Conservation (phyloP, 139 green algal genomes). For the Nannochloris sp. region DNA sequence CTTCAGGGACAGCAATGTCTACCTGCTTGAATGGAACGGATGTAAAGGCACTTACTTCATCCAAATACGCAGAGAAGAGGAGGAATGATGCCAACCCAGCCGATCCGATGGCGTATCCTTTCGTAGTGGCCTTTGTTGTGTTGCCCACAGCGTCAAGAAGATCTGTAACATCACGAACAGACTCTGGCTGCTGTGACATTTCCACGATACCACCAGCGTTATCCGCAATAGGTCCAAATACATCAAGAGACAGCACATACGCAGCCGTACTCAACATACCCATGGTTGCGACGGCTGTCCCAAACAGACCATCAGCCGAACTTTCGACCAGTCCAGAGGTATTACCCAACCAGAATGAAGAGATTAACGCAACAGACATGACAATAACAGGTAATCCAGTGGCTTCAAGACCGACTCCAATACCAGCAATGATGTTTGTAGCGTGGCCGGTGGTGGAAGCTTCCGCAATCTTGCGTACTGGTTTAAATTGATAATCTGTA, state of each 20-base stretch:
- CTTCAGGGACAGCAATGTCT: constrained; percentile 48
- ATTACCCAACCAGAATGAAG: constrained; percentile 46
- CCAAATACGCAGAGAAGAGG: constrained; percentile 46
- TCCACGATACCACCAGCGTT: constrained; percentile 74
- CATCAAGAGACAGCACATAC: constrained; percentile 56
- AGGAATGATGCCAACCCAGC: constrained; percentile 49
- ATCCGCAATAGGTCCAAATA: constrained; percentile 64
- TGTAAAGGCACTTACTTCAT: constrained; percentile 35
- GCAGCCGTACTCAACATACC: constrained; percentile 60
- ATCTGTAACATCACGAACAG: constrained; percentile 56
- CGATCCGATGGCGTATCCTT: constrained; percentile 65
- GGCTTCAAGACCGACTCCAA: constrained; percentile 52
- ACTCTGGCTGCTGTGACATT: constrained; percentile 45
- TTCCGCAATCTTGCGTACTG: constrained; percentile 23
- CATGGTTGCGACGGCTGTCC: constrained; percentile 36
- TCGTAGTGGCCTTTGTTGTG: constrained; percentile 61
- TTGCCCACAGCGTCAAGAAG: constrained; percentile 38
- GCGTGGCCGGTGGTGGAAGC: constrained; percentile 25
- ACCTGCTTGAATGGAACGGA: constrained; percentile 15
- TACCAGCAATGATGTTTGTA: constrained; percentile 46
- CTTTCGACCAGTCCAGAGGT: constrained; percentile 32
- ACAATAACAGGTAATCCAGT: constrained; percentile 50
- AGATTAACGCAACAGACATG: constrained; percentile 41
- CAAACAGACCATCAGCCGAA: constrained; percentile 34
- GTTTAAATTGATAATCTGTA: constrained; percentile 25